Base-by-base conservation (phyloP, 2,329 filamentous ascomycete species). In the Cladophialophora bantiana region DNA sequence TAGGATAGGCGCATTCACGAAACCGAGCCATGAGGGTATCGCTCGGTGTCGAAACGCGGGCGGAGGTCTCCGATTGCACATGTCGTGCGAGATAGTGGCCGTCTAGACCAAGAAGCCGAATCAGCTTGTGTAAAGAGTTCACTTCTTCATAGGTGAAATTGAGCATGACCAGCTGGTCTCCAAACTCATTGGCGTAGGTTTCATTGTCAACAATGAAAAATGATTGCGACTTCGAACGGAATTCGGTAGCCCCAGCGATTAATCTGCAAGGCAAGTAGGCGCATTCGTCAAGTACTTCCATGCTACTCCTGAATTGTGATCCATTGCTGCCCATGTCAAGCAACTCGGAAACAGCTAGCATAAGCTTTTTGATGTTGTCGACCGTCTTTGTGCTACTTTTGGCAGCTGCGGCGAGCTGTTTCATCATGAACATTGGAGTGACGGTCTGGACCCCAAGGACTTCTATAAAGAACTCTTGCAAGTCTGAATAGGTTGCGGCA, bases 161-260 rank as follows among this genome's bases (percentile, higher is more conserved):
- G 13, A 68, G 64, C 31, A 68, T 62, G 34, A 56, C 34, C 40
- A 66, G 42, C 34, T 57, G 26, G 36, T 52, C 56, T 42, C 58
- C 38, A 35, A 68, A 68, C 32, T 50, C 64, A 35, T 63, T 13
- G 20, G 59, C 59, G 40, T 63, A 66, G 36, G 10, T 50, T 35
- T 63, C 32, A 52, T 68, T 59, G 63, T 68, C 66, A 15, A 55
- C 15, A 56, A 68, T 66, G 59, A 63, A 68, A 42, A 66, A 68
- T 6, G 38, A 32, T 38, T 68, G 56, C 2, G 35, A 53, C 35
- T 42, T 53, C 18, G 63, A 60, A 15, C 59, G 34, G 34, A 66
- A 66, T 45, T 59, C 55, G 34, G n/a, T 26, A 40, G 2, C 52
- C 12, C 66, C 66, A 13, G 26, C 18, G 18, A 26, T 62, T 54